Conservation (phyloP, 2,329 filamentous ascomycete genomes). For the Penicillium sp. region DNA sequence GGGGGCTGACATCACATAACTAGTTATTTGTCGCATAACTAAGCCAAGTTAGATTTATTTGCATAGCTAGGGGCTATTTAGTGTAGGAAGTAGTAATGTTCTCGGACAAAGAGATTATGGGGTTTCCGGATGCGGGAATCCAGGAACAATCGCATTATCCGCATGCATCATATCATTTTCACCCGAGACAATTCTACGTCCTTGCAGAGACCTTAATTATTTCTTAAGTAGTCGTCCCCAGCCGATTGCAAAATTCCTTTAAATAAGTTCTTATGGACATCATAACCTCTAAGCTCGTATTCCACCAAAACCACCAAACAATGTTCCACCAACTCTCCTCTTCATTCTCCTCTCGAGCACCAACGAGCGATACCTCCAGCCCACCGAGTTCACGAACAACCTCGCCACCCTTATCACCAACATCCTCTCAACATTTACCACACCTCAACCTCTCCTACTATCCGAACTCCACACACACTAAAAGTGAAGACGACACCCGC, state of each 20-base stretch:
- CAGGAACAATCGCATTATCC: constrained; percentile 19
- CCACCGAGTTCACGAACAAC: constrained; percentile 26
- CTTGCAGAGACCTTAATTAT: constrained; percentile 18
- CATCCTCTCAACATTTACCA: constrained; percentile 4
- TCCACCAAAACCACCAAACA: background rate
- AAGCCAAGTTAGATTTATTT: background rate
- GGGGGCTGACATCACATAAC: background rate
- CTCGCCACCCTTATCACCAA: constrained; percentile 21
- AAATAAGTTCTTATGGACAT: background rate
- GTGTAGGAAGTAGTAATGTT: background rate
- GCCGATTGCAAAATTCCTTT: background rate
- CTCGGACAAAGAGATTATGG: background rate
- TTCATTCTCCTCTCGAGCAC: constrained; percentile 23
- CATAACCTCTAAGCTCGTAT: background rate
- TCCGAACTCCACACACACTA: constrained; percentile 7
- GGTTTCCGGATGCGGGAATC: constrained; percentile 8
- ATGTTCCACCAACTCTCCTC: constrained; percentile 21
- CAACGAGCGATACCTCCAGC: constrained; percentile 15
- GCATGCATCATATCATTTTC: constrained; percentile 16
- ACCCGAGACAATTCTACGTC: constrained; percentile 22
- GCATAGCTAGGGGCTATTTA: background rate
- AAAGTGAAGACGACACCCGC: background rate
- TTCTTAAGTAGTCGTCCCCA: background rate
- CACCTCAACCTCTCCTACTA: constrained; percentile 22
- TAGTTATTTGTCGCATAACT: background rate